Evolutionary conservation across 2,329 filamentous ascomycete genomes (phyloP).

Genomic region (Cladophialophora carrionii): DNA sequence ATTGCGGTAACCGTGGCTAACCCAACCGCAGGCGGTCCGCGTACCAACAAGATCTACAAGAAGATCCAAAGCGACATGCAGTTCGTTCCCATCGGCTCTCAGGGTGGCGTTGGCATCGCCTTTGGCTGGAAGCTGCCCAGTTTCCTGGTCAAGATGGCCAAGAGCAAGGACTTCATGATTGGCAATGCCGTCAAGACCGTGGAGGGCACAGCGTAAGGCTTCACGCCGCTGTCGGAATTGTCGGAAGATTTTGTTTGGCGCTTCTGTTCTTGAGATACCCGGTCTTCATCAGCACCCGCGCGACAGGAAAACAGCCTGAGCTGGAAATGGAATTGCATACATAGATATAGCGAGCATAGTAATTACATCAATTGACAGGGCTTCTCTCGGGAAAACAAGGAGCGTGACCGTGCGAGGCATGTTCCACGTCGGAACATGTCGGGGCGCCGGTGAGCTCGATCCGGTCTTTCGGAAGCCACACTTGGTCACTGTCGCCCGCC

Average conservation of each 20-base stretch:
- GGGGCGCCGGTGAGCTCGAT: neutral
- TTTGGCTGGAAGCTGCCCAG: constrained; percentile 47
- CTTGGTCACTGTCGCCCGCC: neutral
- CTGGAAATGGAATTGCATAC: constrained; percentile 7
- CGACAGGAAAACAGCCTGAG: constrained; percentile 12
- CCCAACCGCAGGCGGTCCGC: constrained; percentile 32
- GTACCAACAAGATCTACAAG: constrained; percentile 43
- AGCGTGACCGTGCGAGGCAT: neutral
- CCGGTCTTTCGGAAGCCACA: constrained; percentile 5
- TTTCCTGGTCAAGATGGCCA: constrained; percentile 45
- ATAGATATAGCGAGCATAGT: constrained; percentile 9
- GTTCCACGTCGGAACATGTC: neutral
- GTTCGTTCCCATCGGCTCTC: constrained; percentile 47
- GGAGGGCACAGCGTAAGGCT: constrained; percentile 36
- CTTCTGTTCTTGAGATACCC: constrained; percentile 32
- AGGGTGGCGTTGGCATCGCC: constrained; percentile 45
- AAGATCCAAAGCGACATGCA: constrained; percentile 43
- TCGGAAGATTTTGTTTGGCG: constrained; percentile 12
- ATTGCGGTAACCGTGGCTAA: constrained; percentile 18
- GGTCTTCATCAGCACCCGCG: constrained; percentile 17
- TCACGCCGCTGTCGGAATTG: constrained; percentile 3
- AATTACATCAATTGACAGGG: neutral
- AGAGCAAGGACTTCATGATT: constrained; percentile 46
- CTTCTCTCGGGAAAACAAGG: neutral
- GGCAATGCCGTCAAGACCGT: constrained; percentile 38